Base-by-base conservation (phyloP, 225 moss, liverwort and hornwort species). In the Asterella californica region DNA sequence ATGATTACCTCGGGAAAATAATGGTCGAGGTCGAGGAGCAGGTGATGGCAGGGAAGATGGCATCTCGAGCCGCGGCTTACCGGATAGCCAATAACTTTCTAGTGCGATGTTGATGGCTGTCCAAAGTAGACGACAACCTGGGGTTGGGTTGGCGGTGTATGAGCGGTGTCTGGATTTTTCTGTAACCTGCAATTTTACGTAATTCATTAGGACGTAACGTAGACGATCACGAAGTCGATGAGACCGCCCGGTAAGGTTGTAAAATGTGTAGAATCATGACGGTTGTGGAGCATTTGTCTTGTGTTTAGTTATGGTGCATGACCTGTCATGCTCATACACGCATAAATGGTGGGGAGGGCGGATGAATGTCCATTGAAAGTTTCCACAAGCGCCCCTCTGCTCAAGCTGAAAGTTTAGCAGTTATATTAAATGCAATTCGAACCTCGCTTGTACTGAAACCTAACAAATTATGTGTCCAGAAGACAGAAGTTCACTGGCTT, bases 11-110 rank as follows among this genome's bases (percentile, higher is more conserved):
- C 42, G 65, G 78, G 30, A 65, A 57, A 53, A 70, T 79, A 15
- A 78, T 85, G 75, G 76, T 22, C 34, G 74, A 82, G 5, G 59
- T 85, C 42, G 85, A 85, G 36, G 79, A 85, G n/a, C 82, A 85
- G 50, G 85, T 85, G 75, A 37, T 79, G 66, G 67, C 66, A 52
- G 82, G 85, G 19, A 85, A 82, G 53, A 22, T 79, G 60, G 85
- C 85, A 36, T 85, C 85, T 48, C 79, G 85, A 24, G 74, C 82
- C 47, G 82, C 81, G 12, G 85, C 85, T 15, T 82, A 79, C 75
- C 79, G 55, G 15, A 79, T 85, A 59, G 85, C 85, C 24, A 82
- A 69, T 32, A 37, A 63, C n/a, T 85, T 85, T 62, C 37, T 77
- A 9, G 33, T n/a, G 42, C 24, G 72, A 72, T 8, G 72, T 72